phyloP scores from a whole-genome alignment of 192 early-diverging fungal genomes.

The Ambispora gerdemannii region DNA sequence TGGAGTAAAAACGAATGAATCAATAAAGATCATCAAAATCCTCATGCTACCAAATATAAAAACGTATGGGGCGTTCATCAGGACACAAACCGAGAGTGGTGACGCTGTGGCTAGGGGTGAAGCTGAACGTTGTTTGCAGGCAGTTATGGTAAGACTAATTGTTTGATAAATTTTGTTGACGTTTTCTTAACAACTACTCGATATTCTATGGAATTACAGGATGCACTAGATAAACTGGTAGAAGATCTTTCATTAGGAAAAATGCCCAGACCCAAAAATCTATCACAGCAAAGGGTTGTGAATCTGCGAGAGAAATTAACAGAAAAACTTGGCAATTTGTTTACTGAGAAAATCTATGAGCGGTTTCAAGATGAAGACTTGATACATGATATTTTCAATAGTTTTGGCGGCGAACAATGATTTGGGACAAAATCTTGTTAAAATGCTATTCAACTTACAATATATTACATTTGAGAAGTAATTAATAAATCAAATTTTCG shows the following conservation, averaged over 20 bases:
- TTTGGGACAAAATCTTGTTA: too few species aligned
- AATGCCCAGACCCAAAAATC: too few species aligned
- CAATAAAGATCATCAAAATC: constrained; percentile 44
- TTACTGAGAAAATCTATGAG: background rate
- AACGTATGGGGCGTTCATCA: constrained; percentile 51
- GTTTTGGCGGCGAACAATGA: too few species aligned
- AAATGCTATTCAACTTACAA: too few species aligned
- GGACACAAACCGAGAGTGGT: constrained; percentile 31
- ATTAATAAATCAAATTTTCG: too few species aligned
- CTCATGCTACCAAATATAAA: constrained; percentile 77
- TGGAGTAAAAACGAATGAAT: too few species aligned
- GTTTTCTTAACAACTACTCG: background rate
- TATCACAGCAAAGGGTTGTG: background rate
- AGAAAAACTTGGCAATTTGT: constrained; percentile 14
- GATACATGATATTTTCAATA: background rate
- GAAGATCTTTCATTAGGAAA: background rate
- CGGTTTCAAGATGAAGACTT: background rate
- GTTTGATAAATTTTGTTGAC: background rate
- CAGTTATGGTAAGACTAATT: constrained; percentile 44
- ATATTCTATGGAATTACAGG: constrained; percentile 24
- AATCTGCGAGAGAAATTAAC: constrained; percentile 16
- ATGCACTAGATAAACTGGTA: constrained; percentile 16
- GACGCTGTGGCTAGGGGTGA: constrained; percentile 32
- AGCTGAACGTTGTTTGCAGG: constrained; percentile 46
- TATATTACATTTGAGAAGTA: too few species aligned